Base-by-base conservation (phyloP, 805 yeast genomes). In the Wickerhamomyces bovis region DNA sequence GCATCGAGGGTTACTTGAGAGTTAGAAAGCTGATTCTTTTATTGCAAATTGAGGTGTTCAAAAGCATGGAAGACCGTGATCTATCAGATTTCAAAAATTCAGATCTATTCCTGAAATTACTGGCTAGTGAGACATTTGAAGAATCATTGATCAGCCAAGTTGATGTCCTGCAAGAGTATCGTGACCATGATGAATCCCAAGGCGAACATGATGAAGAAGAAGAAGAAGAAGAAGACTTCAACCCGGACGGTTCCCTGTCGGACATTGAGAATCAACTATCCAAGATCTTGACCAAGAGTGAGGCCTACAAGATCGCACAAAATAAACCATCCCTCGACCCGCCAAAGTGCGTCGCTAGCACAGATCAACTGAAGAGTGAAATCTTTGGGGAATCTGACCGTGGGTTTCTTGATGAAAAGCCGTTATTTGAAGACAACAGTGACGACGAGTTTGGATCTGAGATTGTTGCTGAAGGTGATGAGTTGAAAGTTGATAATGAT, bases 31-130 rank as follows among this genome's bases (percentile, higher is more conserved):
- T 80, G 12, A 66, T 89, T n/a, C 64, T 89, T 22, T 59, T 69
- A 2, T 57, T 84, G 4, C 96, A 89, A 55, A 62, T 70, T 15
- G 72, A 72, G 10, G 72, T 80, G 0, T 78, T 69, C 52, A 63
- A 70, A 10, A 63, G 71, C 19, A 70, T 89, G 72, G 73, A 75
- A 41, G 66, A 67, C 8, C 65, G 69, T 1, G 82, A 82, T 51
- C 76, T 79, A 52, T 71, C 70, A n/a, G 76, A 71, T 7, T 89
- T 87, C 62, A 79, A 79, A 53, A 67, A 65, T 30, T 83, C 90
- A 0, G 79, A 74, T 39, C 55, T 71, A 1, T 84, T 79, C 56
- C 54, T 78, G 43, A 73, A 78, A 47, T 67, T 78, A 51, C 55
- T 83, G 12, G 75, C 83, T 8, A 69, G 73, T 12, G 72, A 67